Evolutionary conservation across 306 rosid species (phyloP).

Genomic region (Pyrus betulifolia): DNA sequence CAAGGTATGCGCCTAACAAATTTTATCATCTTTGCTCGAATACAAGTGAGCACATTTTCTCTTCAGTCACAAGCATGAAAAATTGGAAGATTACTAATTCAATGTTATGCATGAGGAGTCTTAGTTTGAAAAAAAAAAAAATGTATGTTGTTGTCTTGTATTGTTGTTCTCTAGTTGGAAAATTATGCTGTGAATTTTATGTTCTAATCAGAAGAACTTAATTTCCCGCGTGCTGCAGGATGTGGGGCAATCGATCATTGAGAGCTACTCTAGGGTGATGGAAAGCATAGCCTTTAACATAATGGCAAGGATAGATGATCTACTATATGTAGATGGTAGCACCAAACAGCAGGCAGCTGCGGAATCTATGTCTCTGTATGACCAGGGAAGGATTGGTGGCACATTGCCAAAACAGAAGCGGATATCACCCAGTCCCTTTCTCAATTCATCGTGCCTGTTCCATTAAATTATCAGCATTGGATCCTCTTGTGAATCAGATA

Average conservation of each 20-base stretch:
- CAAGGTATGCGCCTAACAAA: slow-evolving; percentile 18
- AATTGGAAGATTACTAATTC: not conserved
- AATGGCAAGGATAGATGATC: slow-evolving; percentile 48
- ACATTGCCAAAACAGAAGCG: slow-evolving; percentile 15
- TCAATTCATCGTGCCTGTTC: slow-evolving; percentile 9
- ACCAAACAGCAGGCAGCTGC: slow-evolving; percentile 31
- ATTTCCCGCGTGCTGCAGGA: slow-evolving; percentile 21
- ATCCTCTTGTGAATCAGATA: not conserved
- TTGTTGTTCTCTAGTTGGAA: not conserved
- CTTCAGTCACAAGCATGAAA: not conserved
- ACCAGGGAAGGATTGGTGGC: slow-evolving; percentile 18
- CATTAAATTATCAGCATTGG: not conserved
- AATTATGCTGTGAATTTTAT: not conserved
- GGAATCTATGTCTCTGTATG: slow-evolving; percentile 5
- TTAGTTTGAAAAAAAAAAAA: not conserved
- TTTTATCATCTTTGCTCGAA: not conserved
- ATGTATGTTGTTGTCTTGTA: not conserved
- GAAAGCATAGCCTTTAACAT: slow-evolving; percentile 48
- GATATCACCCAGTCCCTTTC: slow-evolving; percentile 14
- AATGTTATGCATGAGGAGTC: not conserved
- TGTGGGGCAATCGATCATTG: slow-evolving; percentile 42
- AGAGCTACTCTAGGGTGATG: slow-evolving; percentile 48
- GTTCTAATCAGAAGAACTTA: not conserved
- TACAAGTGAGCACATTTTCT: not conserved
- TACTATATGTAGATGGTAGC: slow-evolving; percentile 33